Base-by-base conservation (phyloP, 2,329 filamentous ascomycete species). In the Aspergillus puulaauensis region DNA sequence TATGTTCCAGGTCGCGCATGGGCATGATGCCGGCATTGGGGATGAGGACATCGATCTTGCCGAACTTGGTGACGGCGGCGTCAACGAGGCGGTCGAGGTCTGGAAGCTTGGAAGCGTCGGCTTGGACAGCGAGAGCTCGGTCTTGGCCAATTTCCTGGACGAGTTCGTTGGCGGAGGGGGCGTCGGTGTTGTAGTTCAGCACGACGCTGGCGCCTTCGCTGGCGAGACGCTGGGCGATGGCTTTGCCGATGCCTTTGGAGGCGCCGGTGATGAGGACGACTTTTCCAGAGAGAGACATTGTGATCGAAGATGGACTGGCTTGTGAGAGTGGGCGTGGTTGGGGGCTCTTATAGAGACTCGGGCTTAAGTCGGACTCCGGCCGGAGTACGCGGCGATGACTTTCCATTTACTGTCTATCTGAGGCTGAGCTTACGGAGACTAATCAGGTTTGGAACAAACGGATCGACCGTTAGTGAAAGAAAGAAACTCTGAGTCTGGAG, bases 41-140 rank as follows among this genome's bases (percentile, higher is more conserved):
- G 46, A 88, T 74, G 3, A 87, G 61, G 39, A 86, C 79, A 72
- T 89, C 85, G 61, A 88, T 81, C 59, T 78, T 79, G 24, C 80
- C 80, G 61, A 82, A 86, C 43, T 74, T 76, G 2, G 74, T 63
- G 1, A 86, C 75, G 0, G 82, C 76, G 6, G 74, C 71, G 1
- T 77, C 68, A 17, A 88, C 77, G 5, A 88, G 75, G 15, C 68
- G 68, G n/a, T 78, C 75, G 54, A 84, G 74, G 9, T 79, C 80
- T 0, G 67, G 33, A 5, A 84, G 60, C 24, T 72, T 78, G 31
- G 77, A 76, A 3, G 76, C 82, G 63, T 89, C 79, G 2, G 83
- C 85, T 72, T 85, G 79, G 23, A 89, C 75, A 19, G 82, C 80
- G 21, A 83, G 68, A 6, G 80, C 79, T 4, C 78, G 76, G 51